Evolutionary conservation across 192 early-diverging fungal genomes (phyloP).

Genomic region (Backusella liffmaniae): DNA sequence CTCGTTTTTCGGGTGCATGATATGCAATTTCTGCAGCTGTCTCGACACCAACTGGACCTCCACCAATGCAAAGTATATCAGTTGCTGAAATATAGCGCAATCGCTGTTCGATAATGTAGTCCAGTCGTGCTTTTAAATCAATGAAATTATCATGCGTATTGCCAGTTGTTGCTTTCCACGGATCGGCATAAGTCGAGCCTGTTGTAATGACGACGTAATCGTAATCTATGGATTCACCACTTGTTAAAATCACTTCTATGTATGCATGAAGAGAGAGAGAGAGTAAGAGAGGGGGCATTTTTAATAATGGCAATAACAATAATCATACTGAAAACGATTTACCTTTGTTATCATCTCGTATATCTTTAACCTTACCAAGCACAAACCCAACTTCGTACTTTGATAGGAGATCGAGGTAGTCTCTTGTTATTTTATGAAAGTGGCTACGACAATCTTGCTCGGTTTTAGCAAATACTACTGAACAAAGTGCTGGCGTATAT

Average conservation of each 20-base stretch:
- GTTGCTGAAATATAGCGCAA: not conserved
- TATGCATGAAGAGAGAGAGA: not conserved
- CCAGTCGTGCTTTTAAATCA: not conserved
- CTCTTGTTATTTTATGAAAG: slow-evolving; percentile 8
- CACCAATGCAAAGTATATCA: slow-evolving; percentile 20
- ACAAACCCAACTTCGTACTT: not conserved
- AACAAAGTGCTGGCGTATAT: slow-evolving; percentile 18
- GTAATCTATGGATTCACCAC: not conserved
- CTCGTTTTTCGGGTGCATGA: not conserved
- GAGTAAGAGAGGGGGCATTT: too few species aligned
- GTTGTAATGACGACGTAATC: slow-evolving; percentile 6
- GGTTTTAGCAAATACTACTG: not conserved
- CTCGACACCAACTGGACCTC: slow-evolving; percentile 16
- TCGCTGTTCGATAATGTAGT: not conserved
- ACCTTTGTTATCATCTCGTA: slow-evolving; percentile 17
- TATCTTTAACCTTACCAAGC: not conserved
- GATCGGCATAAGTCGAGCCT: slow-evolving; percentile 12
- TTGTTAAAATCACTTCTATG: not conserved
- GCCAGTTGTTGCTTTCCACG: slow-evolving; percentile 5
- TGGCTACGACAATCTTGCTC: slow-evolving; percentile 5
- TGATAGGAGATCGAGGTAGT: not conserved
- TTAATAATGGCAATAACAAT: not conserved
- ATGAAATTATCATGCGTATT: not conserved
- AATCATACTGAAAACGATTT: not conserved
- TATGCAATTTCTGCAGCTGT: slow-evolving; percentile 7